Evolutionary conservation across 352 stramenopile genomes (phyloP).

Genomic region (Phytophthora boehmeriae): DNA sequence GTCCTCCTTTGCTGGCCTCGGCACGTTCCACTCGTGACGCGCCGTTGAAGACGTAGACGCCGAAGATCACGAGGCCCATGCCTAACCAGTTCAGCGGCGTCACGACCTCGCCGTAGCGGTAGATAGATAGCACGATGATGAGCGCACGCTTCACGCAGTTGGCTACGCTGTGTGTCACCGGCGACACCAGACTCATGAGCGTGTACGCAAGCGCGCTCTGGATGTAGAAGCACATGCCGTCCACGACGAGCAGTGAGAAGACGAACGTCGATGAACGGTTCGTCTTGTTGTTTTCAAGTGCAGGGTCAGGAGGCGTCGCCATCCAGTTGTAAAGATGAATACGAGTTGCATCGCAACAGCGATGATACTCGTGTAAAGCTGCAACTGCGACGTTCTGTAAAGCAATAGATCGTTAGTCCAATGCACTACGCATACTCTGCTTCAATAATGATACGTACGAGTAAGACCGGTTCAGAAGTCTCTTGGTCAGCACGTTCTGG

Average conservation of each 20-base stretch:
- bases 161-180: constrained; percentile 90
- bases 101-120: constrained; percentile 88
- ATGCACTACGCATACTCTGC: neutral
- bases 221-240: constrained; percentile 89
- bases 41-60: constrained; percentile 89
- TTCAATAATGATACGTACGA: constrained; percentile 45
- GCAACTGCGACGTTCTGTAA: constrained; percentile 77
- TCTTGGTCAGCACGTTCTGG: constrained; percentile 92
- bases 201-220: constrained; percentile 91
- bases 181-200: constrained; percentile 92
- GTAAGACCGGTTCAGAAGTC: constrained; percentile 82
- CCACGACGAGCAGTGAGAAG: constrained; percentile 58
- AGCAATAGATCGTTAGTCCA: constrained; percentile 1
- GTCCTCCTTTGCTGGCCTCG: constrained; percentile 27
- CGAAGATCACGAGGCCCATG: constrained; percentile 87
- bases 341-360: constrained; percentile 84
- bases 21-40: constrained; percentile 68
- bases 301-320: constrained; percentile 32
- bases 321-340: constrained; percentile 81
- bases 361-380: constrained; percentile 91
- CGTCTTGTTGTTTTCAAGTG: constrained; percentile 28
- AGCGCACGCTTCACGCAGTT: constrained; percentile 92
- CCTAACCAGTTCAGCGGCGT: constrained; percentile 84
- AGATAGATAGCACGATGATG: constrained; percentile 92
- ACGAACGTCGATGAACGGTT: constrained; percentile 51